Percentiles rank a stretch among this genome's conserved stretches.
Evolutionary conservation across 495 filamentous ascomycete genomes (phyloP).

Genomic region (Gamarada debralockiae): DNA sequence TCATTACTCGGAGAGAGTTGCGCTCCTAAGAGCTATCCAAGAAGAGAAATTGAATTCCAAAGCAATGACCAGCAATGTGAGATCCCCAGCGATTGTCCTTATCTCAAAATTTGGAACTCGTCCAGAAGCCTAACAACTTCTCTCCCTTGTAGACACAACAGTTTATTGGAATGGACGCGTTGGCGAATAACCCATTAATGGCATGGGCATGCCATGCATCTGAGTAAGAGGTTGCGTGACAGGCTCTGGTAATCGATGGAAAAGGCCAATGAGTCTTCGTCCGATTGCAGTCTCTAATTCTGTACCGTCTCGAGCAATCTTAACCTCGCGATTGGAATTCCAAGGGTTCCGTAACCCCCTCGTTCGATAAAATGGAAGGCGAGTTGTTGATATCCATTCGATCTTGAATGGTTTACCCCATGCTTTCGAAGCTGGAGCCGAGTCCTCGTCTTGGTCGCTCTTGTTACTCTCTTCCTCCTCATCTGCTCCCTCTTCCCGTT

Average conservation of each 20-base stretch:
- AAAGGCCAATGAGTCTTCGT: slow-evolving; percentile 70
- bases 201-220: slow-evolving; percentile 13
- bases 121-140: no score
- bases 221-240: slow-evolving; percentile 18
- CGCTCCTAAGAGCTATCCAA: background rate
- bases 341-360: slow-evolving; percentile 89
- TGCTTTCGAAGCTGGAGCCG: slow-evolving; percentile 45
- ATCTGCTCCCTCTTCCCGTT: slow-evolving; percentile 46
- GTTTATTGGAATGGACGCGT: slow-evolving; percentile 12
- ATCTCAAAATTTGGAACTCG: background rate
- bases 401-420: slow-evolving; percentile 94
- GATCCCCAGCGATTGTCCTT: background rate
- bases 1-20: slow-evolving; percentile 6
- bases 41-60: slow-evolving; percentile 3
- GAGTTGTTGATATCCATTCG: slow-evolving; percentile 83
- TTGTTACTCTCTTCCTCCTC: slow-evolving; percentile 30
- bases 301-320: slow-evolving; percentile 93
- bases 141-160: no score
- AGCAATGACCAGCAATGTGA: slow-evolving; percentile 15
- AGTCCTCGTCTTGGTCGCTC: slow-evolving; percentile 29
- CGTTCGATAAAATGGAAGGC: slow-evolving; percentile 88
- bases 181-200: slow-evolving; percentile 20
- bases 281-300: slow-evolving; percentile 87
- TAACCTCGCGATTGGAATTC: slow-evolving; percentile 95
- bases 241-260: slow-evolving; percentile 54